Conservation (phyloP, 768 basidiomycete genomes). For the Trametes meyenii region DNA sequence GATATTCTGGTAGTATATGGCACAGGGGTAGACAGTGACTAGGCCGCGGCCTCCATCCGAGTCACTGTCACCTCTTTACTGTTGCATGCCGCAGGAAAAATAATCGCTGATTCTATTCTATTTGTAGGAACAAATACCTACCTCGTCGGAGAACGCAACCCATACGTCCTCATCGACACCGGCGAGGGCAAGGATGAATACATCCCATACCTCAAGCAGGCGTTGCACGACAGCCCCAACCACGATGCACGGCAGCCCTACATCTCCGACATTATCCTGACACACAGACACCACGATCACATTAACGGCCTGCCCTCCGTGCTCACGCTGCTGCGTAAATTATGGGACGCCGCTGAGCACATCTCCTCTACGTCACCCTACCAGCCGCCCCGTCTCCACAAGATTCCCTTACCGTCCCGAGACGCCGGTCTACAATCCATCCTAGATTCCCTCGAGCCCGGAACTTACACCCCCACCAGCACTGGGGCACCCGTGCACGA, state of each 20-base stretch:
- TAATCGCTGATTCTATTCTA: not conserved
- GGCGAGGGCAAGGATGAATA: constrained; percentile 76
- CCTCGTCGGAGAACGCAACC: constrained; percentile 67
- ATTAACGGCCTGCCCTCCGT: constrained; percentile 74
- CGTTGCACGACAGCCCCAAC: constrained; percentile 48
- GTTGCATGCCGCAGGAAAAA: not conserved
- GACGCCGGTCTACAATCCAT: constrained; percentile 45
- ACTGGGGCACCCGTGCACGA: constrained; percentile 56
- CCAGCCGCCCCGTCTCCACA: constrained; percentile 74
- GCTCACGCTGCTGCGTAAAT: constrained; percentile 59
- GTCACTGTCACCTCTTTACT: too few species aligned
- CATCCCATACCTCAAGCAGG: constrained; percentile 62
- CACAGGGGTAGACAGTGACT: too few species aligned
- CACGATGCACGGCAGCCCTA: constrained; percentile 49
- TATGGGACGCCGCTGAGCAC: constrained; percentile 61
- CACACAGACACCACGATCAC: constrained; percentile 92
- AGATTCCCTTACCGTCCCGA: constrained; percentile 52
- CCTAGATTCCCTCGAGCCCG: constrained; percentile 41
- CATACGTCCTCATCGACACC: constrained; percentile 82
- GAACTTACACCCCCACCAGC: constrained; percentile 49
- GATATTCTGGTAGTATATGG: too few species aligned
- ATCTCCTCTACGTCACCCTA: constrained; percentile 44
- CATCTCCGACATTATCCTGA: constrained; percentile 88
- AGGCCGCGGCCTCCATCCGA: too few species aligned
- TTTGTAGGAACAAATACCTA: constrained; percentile 86